These are phyloP conservation scores for Fonsecaea monophora DNA, from an alignment of 2,329 filamentous ascomycete genomes.

Conservation along the genomic window DNA sequence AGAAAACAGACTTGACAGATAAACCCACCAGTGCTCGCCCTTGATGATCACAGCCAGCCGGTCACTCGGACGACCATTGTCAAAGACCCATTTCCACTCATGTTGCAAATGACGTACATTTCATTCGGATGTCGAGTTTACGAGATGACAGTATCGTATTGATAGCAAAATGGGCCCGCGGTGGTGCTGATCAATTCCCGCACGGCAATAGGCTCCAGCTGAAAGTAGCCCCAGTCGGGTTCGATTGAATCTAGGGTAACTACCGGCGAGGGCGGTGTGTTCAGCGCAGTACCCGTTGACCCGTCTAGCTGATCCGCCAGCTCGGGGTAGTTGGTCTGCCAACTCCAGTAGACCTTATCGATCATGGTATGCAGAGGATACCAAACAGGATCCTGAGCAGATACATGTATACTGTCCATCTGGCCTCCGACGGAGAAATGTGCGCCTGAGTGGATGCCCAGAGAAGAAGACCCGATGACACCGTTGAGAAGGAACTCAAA, in stretches of 20 bases:
- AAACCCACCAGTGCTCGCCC: background rate
- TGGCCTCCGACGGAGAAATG: constrained; percentile 41
- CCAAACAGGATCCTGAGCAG: constrained; percentile 40
- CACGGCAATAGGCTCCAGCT: constrained; percentile 32
- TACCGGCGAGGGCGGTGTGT: constrained; percentile 36
- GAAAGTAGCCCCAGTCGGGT: constrained; percentile 40
- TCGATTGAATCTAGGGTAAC: constrained; percentile 38
- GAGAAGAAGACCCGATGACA: constrained; percentile 35
- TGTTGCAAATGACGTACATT: background rate
- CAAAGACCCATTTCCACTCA: background rate
- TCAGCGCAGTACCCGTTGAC: constrained; percentile 38
- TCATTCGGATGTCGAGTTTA: background rate
- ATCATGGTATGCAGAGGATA: constrained; percentile 41
- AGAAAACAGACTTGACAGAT: background rate
- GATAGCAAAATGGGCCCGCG: constrained; percentile 40
- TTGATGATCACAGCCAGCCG: background rate
- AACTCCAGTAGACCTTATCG: constrained; percentile 39
- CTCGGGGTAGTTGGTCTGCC: constrained; percentile 39
- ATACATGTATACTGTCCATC: constrained; percentile 40
- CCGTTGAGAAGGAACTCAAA: constrained; percentile 40
- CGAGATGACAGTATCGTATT: constrained; percentile 36
- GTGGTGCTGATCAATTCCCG: constrained; percentile 39
- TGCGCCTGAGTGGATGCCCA: constrained; percentile 40
- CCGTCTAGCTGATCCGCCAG: constrained; percentile 34
- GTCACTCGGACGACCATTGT: background rate